Evolutionary conservation across 176 grass and related monocot species (phyloP).

Genomic region (Dactylis glomerata): DNA sequence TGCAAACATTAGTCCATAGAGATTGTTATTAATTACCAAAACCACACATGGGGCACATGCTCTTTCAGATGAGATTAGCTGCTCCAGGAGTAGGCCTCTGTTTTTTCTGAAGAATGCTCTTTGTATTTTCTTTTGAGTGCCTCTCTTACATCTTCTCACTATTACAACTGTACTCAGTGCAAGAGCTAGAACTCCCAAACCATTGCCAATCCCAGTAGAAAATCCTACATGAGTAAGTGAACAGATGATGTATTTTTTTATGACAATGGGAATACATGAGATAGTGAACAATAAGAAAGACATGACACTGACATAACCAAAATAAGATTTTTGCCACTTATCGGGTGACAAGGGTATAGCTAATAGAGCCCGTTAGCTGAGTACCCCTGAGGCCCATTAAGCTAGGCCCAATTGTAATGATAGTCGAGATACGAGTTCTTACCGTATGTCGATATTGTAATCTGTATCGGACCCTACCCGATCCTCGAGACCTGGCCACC

Average conservation of each 20-base stretch:
- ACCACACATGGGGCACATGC: too few relatives aligned
- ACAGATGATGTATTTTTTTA: constrained; percentile 12
- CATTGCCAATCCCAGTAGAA: constrained; percentile 31
- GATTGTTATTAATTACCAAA: too few relatives aligned
- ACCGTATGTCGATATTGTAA: too few relatives aligned
- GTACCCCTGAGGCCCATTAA: too few relatives aligned
- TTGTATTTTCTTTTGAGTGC: not conserved
- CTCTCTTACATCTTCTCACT: not conserved
- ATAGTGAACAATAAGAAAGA: not conserved
- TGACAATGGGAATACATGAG: not conserved
- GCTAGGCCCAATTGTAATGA: too few relatives aligned
- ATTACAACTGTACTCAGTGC: not conserved
- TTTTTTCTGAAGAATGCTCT: constrained; percentile 1
- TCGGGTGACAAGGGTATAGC: too few relatives aligned
- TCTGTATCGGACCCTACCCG: too few relatives aligned
- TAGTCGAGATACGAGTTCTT: too few relatives aligned
- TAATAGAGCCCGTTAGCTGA: too few relatives aligned
- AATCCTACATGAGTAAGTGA: constrained; percentile 22
- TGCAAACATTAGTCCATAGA: too few relatives aligned
- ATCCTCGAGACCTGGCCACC: too few relatives aligned
- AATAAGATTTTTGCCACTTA: constrained; percentile 30
- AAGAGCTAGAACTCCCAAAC: constrained; percentile 37
- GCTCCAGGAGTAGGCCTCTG: constrained; percentile 29
- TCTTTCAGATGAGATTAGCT: not conserved
- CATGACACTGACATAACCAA: constrained; percentile 3